phyloP scores from a whole-genome alignment of 257 asterid species.

The Coffea canephora region DNA sequence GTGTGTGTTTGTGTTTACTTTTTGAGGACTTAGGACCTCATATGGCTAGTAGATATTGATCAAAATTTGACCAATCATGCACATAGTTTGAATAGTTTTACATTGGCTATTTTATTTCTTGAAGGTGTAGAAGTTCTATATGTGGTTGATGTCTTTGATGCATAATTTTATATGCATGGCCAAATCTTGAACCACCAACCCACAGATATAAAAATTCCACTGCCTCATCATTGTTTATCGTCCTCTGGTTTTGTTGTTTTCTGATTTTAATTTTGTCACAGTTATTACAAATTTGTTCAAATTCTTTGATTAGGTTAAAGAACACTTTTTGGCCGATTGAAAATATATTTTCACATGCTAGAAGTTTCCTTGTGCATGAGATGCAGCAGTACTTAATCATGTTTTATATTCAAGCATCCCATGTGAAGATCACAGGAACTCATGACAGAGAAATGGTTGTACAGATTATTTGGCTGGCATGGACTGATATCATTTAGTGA shows the following conservation, averaged over 20 bases:
- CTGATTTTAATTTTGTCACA: too few species aligned
- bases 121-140: neutral
- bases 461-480: too few species aligned
- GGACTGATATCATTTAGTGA: too few species aligned
- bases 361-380: neutral
- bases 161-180: neutral
- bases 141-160: neutral
- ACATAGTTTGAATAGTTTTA: too few species aligned
- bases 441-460: neutral
- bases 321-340: neutral
- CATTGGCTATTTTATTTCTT: neutral
- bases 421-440: neutral
- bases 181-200: neutral
- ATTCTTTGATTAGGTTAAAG: neutral
- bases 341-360: neutral
- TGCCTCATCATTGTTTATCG: neutral
- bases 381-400: neutral
- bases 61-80: too few species aligned
- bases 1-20: too few species aligned
- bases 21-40: neutral
- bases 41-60: too few species aligned
- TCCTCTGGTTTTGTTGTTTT: neutral
- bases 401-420: neutral
- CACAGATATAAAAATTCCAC: too few species aligned
- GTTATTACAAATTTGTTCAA: neutral